Evolutionary conservation across 352 stramenopile genomes (phyloP).

Genomic region (Pythium scleroteichum): DNA sequence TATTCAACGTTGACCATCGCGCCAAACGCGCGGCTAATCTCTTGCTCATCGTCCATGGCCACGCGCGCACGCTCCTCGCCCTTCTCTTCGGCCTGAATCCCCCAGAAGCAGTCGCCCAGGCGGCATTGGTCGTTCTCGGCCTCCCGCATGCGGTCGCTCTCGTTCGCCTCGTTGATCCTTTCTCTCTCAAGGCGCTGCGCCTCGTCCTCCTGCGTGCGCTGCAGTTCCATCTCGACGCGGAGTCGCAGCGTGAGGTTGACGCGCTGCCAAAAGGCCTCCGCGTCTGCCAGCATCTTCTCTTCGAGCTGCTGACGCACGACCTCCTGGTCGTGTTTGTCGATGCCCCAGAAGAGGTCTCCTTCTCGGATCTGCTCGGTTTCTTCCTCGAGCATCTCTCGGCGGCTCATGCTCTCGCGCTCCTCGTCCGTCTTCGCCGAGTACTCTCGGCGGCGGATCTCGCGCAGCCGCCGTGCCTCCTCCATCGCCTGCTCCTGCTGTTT

Average conservation of each 20-base stretch:
- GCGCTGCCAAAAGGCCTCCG: constrained; percentile 45
- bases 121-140: constrained; percentile 49
- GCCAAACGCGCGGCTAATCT: constrained; percentile 38
- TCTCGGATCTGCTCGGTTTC: constrained; percentile 47
- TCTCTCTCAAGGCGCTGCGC: constrained; percentile 28
- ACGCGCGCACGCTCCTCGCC: constrained; percentile 32
- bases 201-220: constrained; percentile 29
- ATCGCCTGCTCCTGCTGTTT: constrained; percentile 30
- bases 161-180: constrained; percentile 30
- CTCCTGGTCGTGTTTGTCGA: constrained; percentile 46
- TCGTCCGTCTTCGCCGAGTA: constrained; percentile 35
- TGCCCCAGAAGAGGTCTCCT: constrained; percentile 57
- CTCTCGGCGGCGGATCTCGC: constrained; percentile 24
- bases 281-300: constrained; percentile 41
- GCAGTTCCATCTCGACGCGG: constrained; percentile 23
- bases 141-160: constrained; percentile 32
- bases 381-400: constrained; percentile 55
- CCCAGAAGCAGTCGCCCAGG: constrained; percentile 57
- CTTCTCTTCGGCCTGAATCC: constrained; percentile 54
- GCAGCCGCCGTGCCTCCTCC: constrained; percentile 22
- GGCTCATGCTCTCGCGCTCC: constrained; percentile 38
- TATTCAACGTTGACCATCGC: constrained; percentile 30
- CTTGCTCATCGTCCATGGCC: constrained; percentile 44
- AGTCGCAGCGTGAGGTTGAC: constrained; percentile 34
- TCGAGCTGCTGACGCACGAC: constrained; percentile 40